Evolutionary conservation across 1,139 yeast genomes (phyloP).

Genomic region (Yamadazyma dendronema): DNA sequence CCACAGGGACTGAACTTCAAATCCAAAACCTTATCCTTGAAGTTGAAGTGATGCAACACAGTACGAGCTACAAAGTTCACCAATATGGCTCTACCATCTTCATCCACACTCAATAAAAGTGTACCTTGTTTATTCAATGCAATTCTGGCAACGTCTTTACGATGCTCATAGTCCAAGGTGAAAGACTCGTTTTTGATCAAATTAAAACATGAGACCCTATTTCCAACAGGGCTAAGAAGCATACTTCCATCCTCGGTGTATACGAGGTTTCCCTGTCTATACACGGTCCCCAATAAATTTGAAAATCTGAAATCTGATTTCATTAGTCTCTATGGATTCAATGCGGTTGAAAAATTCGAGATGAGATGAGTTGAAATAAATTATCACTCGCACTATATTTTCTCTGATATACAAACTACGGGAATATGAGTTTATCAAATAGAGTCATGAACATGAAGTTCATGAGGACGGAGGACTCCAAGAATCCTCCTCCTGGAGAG

Average conservation of each 20-base stretch:
- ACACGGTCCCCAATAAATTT: slow-evolving; percentile 90
- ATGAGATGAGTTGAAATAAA: slow-evolving; percentile 9
- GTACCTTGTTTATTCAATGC: slow-evolving; percentile 85
- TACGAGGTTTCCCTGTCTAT: slow-evolving; percentile 85
- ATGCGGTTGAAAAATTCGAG: neutral
- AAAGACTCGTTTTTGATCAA: slow-evolving; percentile 79
- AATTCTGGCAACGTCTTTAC: slow-evolving; percentile 75
- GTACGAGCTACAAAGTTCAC: slow-evolving; percentile 82
- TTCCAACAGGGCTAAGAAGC: slow-evolving; percentile 90
- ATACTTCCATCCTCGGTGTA: slow-evolving; percentile 85
- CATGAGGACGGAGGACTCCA: slow-evolving; percentile 31
- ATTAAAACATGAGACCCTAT: slow-evolving; percentile 87
- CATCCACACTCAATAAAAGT: slow-evolving; percentile 80
- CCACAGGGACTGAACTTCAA: slow-evolving; percentile 90
- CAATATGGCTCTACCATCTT: slow-evolving; percentile 88
- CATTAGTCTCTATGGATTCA: too few relatives aligned
- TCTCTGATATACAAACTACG: slow-evolving; percentile 3
- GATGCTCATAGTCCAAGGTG: slow-evolving; percentile 90
- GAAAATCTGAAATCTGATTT: slow-evolving; percentile 62
- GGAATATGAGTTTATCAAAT: slow-evolving; percentile 53
- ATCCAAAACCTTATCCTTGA: slow-evolving; percentile 73
- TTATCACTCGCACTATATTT: slow-evolving; percentile 3
- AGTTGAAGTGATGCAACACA: slow-evolving; percentile 93
- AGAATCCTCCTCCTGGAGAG: slow-evolving; percentile 24
- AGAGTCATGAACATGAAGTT: slow-evolving; percentile 73